Percentiles rank a stretch among this genome's conserved stretches.
phyloP scores from a whole-genome alignment of 1,284 basidiomycete genomes.

The Hypsizygus ulmarius region DNA sequence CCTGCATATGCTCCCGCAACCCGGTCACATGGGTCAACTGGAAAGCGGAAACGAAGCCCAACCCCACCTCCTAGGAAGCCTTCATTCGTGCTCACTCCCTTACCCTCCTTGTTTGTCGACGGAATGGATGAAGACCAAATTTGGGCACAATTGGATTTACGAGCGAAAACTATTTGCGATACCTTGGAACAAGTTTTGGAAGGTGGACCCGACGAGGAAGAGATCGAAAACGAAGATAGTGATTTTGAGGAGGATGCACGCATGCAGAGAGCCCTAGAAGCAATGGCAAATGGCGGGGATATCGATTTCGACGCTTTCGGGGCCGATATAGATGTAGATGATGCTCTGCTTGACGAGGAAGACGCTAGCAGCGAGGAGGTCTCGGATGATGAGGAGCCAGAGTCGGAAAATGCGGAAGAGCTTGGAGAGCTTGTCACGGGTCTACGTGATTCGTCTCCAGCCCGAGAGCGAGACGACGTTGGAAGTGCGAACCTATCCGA shows the following conservation, averaged over 20 bases:
- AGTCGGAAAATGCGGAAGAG: constrained; percentile 29
- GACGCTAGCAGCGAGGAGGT: constrained; percentile 14
- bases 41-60: constrained; percentile 45
- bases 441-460: constrained; percentile 48
- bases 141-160: constrained; percentile 90
- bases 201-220: constrained; percentile 36
- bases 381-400: constrained; percentile 8
- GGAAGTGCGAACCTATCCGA: neutral
- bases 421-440: constrained; percentile 40
- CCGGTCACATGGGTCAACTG: constrained; percentile 54
- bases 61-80: constrained; percentile 30
- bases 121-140: constrained; percentile 88
- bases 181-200: constrained; percentile 60
- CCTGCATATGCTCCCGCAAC: constrained; percentile 65
- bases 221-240: constrained; percentile 27
- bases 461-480: constrained; percentile 44
- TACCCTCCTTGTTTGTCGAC: constrained; percentile 74
- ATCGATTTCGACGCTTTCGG: constrained; percentile 37
- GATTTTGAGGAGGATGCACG: constrained; percentile 35
- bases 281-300: constrained; percentile 22
- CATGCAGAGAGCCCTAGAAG: constrained; percentile 19
- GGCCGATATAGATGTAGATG: constrained; percentile 30
- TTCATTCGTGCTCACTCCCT: constrained; percentile 66
- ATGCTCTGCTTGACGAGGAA: constrained; percentile 28
- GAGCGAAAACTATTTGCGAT: constrained; percentile 64